Conservation (phyloP, 2,329 filamentous ascomycete genomes). For the Trichoderma simmonsii region DNA sequence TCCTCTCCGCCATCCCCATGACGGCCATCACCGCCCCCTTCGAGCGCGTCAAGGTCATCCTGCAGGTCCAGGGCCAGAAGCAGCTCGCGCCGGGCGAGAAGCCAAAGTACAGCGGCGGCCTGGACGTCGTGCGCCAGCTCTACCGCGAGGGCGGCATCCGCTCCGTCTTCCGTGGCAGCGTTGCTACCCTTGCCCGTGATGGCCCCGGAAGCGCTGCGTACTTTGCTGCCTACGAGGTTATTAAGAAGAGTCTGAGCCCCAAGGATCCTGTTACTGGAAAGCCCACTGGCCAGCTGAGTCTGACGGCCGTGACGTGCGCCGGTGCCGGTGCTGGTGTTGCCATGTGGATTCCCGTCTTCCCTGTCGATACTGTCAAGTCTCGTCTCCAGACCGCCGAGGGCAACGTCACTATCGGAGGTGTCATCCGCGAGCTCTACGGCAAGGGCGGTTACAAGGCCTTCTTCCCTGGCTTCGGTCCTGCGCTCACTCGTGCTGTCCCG, state of each 20-base stretch:
- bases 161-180: conserved; percentile 86
- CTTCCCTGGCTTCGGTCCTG: conserved; percentile 94
- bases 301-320: conserved; percentile 79
- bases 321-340: conserved; percentile 90
- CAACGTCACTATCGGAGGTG: conserved; percentile 73
- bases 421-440: conserved; percentile 78
- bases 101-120: conserved; percentile 80
- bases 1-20: conserved; percentile 97
- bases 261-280: conserved; percentile 71
- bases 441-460: conserved; percentile 85
- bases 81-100: conserved; percentile 85
- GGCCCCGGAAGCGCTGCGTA: conserved; percentile 92
- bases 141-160: conserved; percentile 88
- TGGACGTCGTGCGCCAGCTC: conserved; percentile 89
- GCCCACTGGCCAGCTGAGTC: conserved; percentile 71
- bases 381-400: conserved; percentile 88
- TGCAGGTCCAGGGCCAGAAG: conserved; percentile 95
- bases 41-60: conserved; percentile 96
- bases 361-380: conserved; percentile 94
- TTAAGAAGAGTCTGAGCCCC: conserved; percentile 84
- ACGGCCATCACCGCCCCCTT: conserved; percentile 98
- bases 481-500: conserved; percentile 86
- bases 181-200: conserved; percentile 89
- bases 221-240: conserved; percentile 94
- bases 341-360: conserved; percentile 99